Evolutionary conservation across 345 rosid genomes (phyloP).

Genomic region (Pugionium dolabratum): DNA sequence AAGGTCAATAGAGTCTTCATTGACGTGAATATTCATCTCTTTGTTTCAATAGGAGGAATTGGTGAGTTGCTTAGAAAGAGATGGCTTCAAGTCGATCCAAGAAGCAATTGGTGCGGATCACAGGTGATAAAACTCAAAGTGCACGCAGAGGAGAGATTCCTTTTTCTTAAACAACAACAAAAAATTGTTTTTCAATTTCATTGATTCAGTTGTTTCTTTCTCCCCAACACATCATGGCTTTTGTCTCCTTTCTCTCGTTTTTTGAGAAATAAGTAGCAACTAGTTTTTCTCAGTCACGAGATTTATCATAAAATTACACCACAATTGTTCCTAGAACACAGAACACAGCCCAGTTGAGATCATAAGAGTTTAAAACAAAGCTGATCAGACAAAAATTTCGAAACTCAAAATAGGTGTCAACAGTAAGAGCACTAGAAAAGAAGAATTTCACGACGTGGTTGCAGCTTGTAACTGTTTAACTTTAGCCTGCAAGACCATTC

Average conservation of each 20-base stretch:
- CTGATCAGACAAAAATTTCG: background rate
- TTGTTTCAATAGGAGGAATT: conserved; percentile 63
- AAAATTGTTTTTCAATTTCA: conserved; percentile 22
- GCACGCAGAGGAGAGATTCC: conserved; percentile 5
- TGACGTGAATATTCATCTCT: background rate
- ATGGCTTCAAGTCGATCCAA: conserved; percentile 76
- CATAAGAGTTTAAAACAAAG: conserved; percentile 10
- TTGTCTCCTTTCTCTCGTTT: conserved; percentile 10
- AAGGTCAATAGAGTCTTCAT: background rate
- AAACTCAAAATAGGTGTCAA: conserved; percentile 1
- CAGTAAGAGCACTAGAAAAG: conserved; percentile 3
- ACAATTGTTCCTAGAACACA: conserved; percentile 1
- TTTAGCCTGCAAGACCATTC: conserved; percentile 66
- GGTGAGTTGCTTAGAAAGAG: conserved; percentile 79
- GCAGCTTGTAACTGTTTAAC: conserved; percentile 63
- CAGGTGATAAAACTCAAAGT: conserved; percentile 44
- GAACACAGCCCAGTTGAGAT: conserved; percentile 3
- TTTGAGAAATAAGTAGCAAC: conserved; percentile 17
- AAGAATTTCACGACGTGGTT: conserved; percentile 27
- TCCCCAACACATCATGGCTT: background rate
- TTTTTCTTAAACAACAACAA: background rate
- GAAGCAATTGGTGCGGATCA: conserved; percentile 95
- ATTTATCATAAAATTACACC: conserved; percentile 14
- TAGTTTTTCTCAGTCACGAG: background rate
- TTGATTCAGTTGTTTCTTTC: conserved; percentile 30